Evolutionary conservation across 768 basidiomycete species (phyloP).

Genomic region (Tylopilus vinaceipallidus): DNA sequence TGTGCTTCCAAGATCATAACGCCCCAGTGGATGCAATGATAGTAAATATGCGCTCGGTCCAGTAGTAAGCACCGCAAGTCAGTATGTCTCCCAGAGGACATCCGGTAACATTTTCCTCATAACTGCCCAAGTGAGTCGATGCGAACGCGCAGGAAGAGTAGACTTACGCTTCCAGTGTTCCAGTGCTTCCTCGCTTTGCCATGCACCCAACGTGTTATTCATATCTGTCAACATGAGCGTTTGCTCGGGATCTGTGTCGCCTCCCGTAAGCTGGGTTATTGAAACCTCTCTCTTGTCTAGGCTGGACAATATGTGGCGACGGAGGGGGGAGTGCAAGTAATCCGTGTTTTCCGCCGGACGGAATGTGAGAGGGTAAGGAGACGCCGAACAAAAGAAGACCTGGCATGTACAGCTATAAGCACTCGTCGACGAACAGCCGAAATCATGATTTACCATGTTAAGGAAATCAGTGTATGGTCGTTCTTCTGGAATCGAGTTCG

Average conservation of each 20-base stretch:
- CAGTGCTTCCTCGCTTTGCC: constrained; percentile 63
- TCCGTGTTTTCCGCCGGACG: constrained; percentile 53
- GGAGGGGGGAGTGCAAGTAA: constrained; percentile 67
- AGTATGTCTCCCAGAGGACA: constrained; percentile 78
- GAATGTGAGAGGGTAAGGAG: constrained; percentile 54
- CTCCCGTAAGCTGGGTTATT: constrained; percentile 38
- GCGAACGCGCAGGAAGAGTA: not conserved
- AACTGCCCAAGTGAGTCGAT: constrained; percentile 39
- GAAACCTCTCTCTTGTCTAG: constrained; percentile 56
- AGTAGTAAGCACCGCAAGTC: constrained; percentile 19
- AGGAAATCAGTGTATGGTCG: constrained; percentile 52
- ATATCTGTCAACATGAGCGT: constrained; percentile 61
- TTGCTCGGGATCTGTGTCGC: constrained; percentile 31
- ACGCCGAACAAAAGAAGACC: constrained; percentile 82
- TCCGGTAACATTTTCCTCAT: constrained; percentile 79
- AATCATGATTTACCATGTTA: constrained; percentile 61
- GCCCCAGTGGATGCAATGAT: not conserved
- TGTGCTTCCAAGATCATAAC: not conserved
- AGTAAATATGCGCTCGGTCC: not conserved
- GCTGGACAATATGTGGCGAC: constrained; percentile 54
- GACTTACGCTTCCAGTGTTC: constrained; percentile 76
- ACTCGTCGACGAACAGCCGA: not conserved
- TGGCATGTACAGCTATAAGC: constrained; percentile 31
- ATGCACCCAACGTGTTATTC: constrained; percentile 57
- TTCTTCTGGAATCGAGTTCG: constrained; percentile 44